Evolutionary conservation across 2,329 filamentous ascomycete genomes (phyloP), one percentile per base, ranked within the genome.

Genomic region (Tolypocladium paradoxum): DNA sequence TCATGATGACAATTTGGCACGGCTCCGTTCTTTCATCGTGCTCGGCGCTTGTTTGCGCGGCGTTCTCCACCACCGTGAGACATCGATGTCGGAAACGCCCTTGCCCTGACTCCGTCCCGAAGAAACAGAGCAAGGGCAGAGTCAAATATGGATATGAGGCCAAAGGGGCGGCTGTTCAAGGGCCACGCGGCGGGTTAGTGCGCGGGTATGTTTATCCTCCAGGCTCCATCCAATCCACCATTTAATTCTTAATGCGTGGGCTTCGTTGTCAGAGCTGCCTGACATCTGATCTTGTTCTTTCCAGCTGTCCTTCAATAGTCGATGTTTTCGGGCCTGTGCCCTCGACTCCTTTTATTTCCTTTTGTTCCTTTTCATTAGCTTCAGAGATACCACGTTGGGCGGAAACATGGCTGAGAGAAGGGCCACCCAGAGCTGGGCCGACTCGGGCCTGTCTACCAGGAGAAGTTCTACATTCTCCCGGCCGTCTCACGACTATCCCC

Each of bases 361-460:
- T 31, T 27, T 14, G 8, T n/a, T n/a, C 40, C 9, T 18, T 2
- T 31, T 9, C 18, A 18, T 27, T 5, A 2, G 18, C 43, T 6
- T 46, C 5, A 11, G 27, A 31, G 9, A 29, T 11, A 16, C 16
- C 18, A 8, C 12, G 27, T 20, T 31, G 4, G 5, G 18, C 18
- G 43, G 16, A 46, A 6, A 18, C 24, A 46, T 46, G 43, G 43
- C 24, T 31, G 27, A 31, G n/a, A 24, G 47, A 18, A 16, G 31
- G 3, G 22, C 24, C 8, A 22, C 48, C 14, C 48, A 22, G 16
- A 29, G 24, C 29, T 54, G 52, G 52, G 14, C 35, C 14, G 43
- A 54, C 35, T 54, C 52, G n/a, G 31, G 43, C 29, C 16, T 33
- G n/a, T 51, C 52, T 14, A 54, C 52, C 20, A 24, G 49, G 6